Evolutionary conservation across 805 yeast species (phyloP).

Genomic region (Cyberlindnera nakhonratchasimensis): DNA sequence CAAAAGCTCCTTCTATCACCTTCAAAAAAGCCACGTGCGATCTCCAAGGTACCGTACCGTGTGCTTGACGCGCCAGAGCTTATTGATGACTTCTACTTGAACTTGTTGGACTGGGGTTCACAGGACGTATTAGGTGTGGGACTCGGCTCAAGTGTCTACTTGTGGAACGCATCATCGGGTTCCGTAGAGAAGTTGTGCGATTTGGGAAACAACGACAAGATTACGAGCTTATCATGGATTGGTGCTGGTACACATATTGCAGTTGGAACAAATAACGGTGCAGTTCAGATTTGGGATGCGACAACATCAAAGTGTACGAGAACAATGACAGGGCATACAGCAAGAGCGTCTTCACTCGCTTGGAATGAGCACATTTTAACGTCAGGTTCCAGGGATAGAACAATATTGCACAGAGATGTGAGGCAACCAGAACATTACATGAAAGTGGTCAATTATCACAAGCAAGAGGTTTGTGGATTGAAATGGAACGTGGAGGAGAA

Average conservation of each 20-base stretch:
- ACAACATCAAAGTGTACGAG: slow-evolving; percentile 76
- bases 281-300: slow-evolving; percentile 95
- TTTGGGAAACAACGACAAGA: slow-evolving; percentile 61
- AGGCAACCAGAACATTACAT: slow-evolving; percentile 80
- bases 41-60: slow-evolving; percentile 84
- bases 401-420: slow-evolving; percentile 87
- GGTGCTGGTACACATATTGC: slow-evolving; percentile 94
- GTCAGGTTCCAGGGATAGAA: slow-evolving; percentile 83
- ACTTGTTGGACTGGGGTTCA: slow-evolving; percentile 93
- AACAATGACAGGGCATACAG: slow-evolving; percentile 87
- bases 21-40: slow-evolving; percentile 69
- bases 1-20: slow-evolving; percentile 80
- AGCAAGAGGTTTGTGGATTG: slow-evolving; percentile 95
- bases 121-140: slow-evolving; percentile 89
- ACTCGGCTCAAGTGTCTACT: slow-evolving; percentile 77
- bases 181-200: slow-evolving; percentile 79
- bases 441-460: slow-evolving; percentile 67
- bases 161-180: slow-evolving; percentile 88
- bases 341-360: slow-evolving; percentile 81
- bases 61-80: slow-evolving; percentile 95
- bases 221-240: slow-evolving; percentile 89
- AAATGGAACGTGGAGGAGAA: slow-evolving; percentile 91
- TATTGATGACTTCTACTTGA: slow-evolving; percentile 85
- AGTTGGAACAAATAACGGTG: slow-evolving; percentile 81
- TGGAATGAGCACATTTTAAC: slow-evolving; percentile 92